Conservation (phyloP, 139 green algal genomes). For the Astrephomene gubernaculifera region DNA sequence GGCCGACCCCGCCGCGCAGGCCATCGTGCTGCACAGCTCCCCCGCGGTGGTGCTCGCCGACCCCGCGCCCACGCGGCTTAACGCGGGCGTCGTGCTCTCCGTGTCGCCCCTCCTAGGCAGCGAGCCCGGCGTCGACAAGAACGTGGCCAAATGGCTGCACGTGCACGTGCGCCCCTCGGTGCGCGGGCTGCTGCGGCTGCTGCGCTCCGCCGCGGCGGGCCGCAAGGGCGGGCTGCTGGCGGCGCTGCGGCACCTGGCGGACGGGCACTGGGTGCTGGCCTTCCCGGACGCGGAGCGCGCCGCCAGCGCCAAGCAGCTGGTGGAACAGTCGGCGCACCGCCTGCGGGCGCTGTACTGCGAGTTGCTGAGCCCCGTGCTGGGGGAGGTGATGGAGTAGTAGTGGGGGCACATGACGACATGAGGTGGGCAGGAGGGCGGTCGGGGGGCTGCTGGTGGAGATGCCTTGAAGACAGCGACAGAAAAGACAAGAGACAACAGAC, state of each 20-base stretch:
- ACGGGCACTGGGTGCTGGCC: constrained; percentile 90
- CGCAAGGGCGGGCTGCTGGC: constrained; percentile 62
- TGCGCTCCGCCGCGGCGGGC: constrained; percentile 35
- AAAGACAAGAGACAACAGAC: too few relatives aligned
- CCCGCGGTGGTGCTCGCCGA: constrained; percentile 79
- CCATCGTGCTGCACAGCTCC: constrained; percentile 51
- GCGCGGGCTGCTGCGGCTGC: constrained; percentile 70
- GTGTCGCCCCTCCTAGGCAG: constrained; percentile 81
- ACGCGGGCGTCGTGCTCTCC: constrained; percentile 77
- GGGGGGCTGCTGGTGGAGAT: too few relatives aligned
- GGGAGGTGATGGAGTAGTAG: constrained; percentile 13
- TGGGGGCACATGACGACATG: neutral
- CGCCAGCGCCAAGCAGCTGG: constrained; percentile 58
- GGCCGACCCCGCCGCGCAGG: neutral
- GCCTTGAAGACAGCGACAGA: too few relatives aligned
- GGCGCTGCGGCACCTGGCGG: constrained; percentile 71
- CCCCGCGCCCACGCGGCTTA: constrained; percentile 53
- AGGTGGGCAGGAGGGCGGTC: neutral
- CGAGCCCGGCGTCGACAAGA: constrained; percentile 61
- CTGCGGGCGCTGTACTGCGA: constrained; percentile 57
- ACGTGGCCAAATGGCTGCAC: constrained; percentile 83
- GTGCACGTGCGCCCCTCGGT: constrained; percentile 82
- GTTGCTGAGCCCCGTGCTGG: constrained; percentile 53
- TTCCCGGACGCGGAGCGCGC: constrained; percentile 72
- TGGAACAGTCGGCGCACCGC: constrained; percentile 57